A percentile compares a stretch with the other conserved stretches of the same genome.
These are phyloP conservation scores for Triticum monococcum DNA, from an alignment of 176 grass and related monocot species.

Conservation along the genomic window DNA sequence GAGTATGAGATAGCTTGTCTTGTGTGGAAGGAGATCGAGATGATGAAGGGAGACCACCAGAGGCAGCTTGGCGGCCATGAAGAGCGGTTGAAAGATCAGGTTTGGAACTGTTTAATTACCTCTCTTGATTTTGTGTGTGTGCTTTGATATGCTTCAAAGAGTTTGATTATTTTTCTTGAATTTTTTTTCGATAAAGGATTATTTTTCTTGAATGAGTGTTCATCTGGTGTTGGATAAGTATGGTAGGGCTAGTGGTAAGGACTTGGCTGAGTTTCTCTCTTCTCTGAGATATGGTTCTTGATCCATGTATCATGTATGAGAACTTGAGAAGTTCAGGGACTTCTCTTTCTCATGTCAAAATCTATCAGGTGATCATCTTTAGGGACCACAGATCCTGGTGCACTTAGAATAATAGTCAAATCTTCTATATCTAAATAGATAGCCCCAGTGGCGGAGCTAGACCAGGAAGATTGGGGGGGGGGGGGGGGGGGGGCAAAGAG, in stretches of 20 bases:
- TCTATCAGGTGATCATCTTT: conserved; percentile 20
- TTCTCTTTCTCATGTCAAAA: conserved; percentile 13
- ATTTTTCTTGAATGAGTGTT: not conserved
- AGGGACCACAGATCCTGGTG: not conserved
- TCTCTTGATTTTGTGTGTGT: not conserved
- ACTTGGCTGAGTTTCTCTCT: not conserved
- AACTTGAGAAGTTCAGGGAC: not conserved
- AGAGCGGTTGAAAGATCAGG: conserved; percentile 27
- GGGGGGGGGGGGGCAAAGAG: too few species aligned
- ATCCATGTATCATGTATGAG: not conserved
- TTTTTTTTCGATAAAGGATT: too few species aligned
- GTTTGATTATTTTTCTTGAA: not conserved
- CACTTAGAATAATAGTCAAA: not conserved
- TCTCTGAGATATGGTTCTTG: not conserved
- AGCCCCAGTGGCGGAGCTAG: too few species aligned
- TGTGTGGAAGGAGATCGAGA: conserved; percentile 7
- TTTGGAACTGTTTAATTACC: not conserved
- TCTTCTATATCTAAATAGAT: too few species aligned
- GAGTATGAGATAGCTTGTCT: not conserved
- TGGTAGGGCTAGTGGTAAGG: not conserved
- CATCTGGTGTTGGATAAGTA: too few species aligned
- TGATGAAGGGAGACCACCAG: conserved; percentile 27
- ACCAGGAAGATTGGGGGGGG: too few species aligned
- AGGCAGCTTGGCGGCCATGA: conserved; percentile 22
- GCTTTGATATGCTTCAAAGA: conserved; percentile 1